Evolutionary conservation across 495 filamentous ascomycete genomes (phyloP).

Genomic region (Daldinia bambusicola): DNA sequence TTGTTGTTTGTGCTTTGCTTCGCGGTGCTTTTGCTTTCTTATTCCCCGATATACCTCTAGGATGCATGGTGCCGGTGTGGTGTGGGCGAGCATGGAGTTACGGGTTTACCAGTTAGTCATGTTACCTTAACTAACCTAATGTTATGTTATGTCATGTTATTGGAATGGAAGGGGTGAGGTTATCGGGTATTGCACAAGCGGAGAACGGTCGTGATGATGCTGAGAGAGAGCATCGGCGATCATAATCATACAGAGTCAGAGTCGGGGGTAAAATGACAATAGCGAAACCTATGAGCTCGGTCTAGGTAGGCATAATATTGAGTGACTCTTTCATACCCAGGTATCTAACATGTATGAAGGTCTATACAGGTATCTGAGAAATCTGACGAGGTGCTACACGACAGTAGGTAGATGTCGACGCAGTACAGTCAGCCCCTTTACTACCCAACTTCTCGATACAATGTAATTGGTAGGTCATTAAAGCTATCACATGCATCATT

Average conservation of each 20-base stretch:
- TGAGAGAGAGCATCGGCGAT: neutral
- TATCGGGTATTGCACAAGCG: neutral
- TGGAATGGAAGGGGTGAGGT: neutral
- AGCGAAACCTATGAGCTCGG: slow-evolving; percentile 5
- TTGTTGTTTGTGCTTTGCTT: neutral
- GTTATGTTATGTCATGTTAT: too few relatives aligned
- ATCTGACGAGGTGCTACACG: neutral
- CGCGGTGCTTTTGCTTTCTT: neutral
- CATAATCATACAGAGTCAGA: neutral
- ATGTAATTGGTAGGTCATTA: neutral
- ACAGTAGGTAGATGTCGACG: neutral
- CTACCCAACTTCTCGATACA: neutral
- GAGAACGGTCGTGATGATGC: neutral
- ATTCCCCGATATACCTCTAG: slow-evolving; percentile 22
- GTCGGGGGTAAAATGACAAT: slow-evolving; percentile 2
- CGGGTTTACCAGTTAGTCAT: slow-evolving; percentile 1
- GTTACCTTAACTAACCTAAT: slow-evolving; percentile 1
- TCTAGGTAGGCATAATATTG: neutral
- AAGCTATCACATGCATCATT: too few relatives aligned
- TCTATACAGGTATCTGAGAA: too few relatives aligned
- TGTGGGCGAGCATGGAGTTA: slow-evolving; percentile 38
- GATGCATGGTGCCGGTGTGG: neutral
- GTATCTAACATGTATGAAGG: neutral
- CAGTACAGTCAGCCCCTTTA: neutral
- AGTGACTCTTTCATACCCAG: neutral